phyloP scores from a whole-genome alignment of 345 rosid species.

The Linum trigynum region DNA sequence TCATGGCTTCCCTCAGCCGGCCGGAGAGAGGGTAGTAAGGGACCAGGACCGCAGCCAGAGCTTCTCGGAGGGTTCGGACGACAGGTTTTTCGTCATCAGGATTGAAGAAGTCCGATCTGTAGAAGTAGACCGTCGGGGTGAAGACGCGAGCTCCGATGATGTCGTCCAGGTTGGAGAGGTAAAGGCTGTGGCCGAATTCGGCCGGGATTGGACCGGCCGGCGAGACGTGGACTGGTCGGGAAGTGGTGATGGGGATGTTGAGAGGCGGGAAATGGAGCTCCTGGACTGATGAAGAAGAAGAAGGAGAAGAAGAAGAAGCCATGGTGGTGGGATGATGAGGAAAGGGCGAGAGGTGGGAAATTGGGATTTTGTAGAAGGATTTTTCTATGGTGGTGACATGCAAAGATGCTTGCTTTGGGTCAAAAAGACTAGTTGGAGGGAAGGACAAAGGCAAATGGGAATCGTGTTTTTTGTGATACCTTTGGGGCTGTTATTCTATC shows the following conservation, averaged over 20 bases:
- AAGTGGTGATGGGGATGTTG: constrained; percentile 37
- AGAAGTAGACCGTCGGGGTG: constrained; percentile 83
- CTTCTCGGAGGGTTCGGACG: constrained; percentile 33
- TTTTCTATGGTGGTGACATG: neutral
- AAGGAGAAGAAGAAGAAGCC: neutral
- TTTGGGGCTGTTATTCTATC: neutral
- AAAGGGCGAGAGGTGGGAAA: neutral
- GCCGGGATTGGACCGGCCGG: constrained; percentile 57
- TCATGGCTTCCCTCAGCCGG: constrained; percentile 48
- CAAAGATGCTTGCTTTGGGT: neutral
- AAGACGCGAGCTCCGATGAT: constrained; percentile 68
- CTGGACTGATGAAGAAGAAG: constrained; percentile 36
- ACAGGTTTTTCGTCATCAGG: constrained; percentile 15
- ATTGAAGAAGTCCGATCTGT: constrained; percentile 17
- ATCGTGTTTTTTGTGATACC: neutral
- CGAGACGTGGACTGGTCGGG: constrained; percentile 23
- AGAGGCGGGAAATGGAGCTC: constrained; percentile 50
- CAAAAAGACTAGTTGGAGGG: neutral
- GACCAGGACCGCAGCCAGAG: constrained; percentile 53
- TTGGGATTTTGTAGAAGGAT: neutral
- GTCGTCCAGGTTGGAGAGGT: constrained; percentile 86
- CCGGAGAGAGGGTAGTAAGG: constrained; percentile 86
- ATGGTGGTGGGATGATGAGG: neutral
- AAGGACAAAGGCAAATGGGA: neutral
- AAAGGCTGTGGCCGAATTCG: constrained; percentile 38